Evolutionary conservation across 257 asterid genomes (phyloP), one percentile per base, ranked within the genome.

Genomic region (Lycium barbarum): DNA sequence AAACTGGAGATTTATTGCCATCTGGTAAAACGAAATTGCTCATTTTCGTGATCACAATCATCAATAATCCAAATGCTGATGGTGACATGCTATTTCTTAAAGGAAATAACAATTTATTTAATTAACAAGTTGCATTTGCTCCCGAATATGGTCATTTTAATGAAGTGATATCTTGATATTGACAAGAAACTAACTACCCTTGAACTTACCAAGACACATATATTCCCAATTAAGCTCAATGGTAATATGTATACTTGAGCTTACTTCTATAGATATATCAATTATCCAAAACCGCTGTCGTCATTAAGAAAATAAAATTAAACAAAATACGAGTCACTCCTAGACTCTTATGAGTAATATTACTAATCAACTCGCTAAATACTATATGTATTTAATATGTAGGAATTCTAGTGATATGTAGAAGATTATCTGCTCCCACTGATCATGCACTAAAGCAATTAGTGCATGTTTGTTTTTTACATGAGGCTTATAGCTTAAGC

Each of bases 181-280:
- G 90, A 85, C 90, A 62, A 33, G 86, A 88, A 88, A 79, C 88
- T 59, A 85, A 65, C 87, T 58, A 43, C 67, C 63, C 17, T 74
- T 33, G 54, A 66, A 35, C 82, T 43, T 63, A 35, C 5, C 53
- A 20, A 84, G 76, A 35, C 13, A 26, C 33, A 78, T 18, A 40
- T 43, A 86, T 10, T 57, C 53, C 18, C 59, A 1, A 20, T 67
- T 81, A 58, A 18, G 35, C 80, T 47, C 40, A 47, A n/a, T 73
- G 59, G n/a, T 12, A 43, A 73, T 73, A 72, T 40, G 79, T 72
- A 72, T 73, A 6, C 40, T 45, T 45, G 40, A 73, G 80, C 35
- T 26, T 26, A 65, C 71, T 11, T 63, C 40, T 22, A 14, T 65
- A 2, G 10, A 65, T 65, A 26, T 26, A 61, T 65, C 15, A 65